Percentiles rank a stretch among this genome's conserved stretches.
phyloP scores from a whole-genome alignment of 352 stramenopile species.

The Phytophthora multivora region DNA sequence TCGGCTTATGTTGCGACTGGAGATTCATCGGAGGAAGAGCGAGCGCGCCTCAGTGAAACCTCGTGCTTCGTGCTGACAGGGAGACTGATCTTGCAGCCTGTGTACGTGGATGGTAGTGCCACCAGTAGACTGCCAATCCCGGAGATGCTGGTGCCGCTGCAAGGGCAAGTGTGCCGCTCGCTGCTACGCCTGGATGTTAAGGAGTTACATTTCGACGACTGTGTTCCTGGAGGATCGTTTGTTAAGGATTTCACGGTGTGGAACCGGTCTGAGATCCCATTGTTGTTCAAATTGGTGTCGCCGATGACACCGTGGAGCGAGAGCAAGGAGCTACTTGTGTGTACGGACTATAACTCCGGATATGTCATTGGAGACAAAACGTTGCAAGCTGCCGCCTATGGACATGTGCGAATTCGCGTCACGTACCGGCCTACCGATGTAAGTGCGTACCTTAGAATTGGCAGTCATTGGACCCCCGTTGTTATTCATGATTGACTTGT shows the following conservation, averaged over 20 bases:
- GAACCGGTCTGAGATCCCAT: slow-evolving; percentile 89
- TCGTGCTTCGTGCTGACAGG: slow-evolving; percentile 78
- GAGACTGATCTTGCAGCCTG: slow-evolving; percentile 61
- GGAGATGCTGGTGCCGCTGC: slow-evolving; percentile 78
- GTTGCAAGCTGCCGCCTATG: slow-evolving; percentile 81
- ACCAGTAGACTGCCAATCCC: slow-evolving; percentile 39
- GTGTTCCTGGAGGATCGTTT: slow-evolving; percentile 83
- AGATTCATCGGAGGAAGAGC: slow-evolving; percentile 87
- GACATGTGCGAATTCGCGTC: slow-evolving; percentile 85
- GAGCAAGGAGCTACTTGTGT: slow-evolving; percentile 74
- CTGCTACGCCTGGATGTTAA: slow-evolving; percentile 85
- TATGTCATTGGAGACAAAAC: slow-evolving; percentile 85
- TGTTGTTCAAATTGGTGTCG: slow-evolving; percentile 86
- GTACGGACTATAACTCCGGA: slow-evolving; percentile 88
- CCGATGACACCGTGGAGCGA: slow-evolving; percentile 71
- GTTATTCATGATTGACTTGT: slow-evolving; percentile 17
- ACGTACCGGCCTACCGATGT: slow-evolving; percentile 86
- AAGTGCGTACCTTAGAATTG: slow-evolving; percentile 11
- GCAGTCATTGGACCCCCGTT: not conserved
- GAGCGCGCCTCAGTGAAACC: slow-evolving; percentile 81
- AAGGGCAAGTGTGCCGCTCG: slow-evolving; percentile 85
- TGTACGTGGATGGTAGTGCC: slow-evolving; percentile 34
- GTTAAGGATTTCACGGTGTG: slow-evolving; percentile 92
- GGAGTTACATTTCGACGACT: slow-evolving; percentile 90
- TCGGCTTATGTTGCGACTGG: slow-evolving; percentile 33